Base-by-base conservation (phyloP, 176 grass and related monocot genomes). In the Microstegium vimineum region DNA sequence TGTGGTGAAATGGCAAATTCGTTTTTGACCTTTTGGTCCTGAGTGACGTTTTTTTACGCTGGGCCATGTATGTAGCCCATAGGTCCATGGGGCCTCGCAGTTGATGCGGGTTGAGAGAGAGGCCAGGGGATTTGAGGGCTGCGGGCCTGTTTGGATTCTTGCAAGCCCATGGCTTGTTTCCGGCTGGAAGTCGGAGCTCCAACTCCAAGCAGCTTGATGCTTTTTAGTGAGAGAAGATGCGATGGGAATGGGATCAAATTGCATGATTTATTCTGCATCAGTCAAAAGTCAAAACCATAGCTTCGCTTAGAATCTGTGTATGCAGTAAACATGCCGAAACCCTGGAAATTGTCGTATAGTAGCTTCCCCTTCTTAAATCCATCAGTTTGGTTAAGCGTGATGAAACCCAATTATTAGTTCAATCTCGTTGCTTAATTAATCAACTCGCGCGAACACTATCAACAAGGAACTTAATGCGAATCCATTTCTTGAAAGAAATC, bases 261-360 rank as follows among this genome's bases (percentile, higher is more conserved):
- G 20, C 66, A 8, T 69, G 66, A 13, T 69, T n/a, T 66, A 38
- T 13, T 25, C 35, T n/a, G 33, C 18, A 37, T 10, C 20, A 68
- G 18, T 10, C 9, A 10, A 13, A 20, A 22, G 18, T n/a, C 20
- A 23, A 57, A 23, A 23, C 52, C 8, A 23, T 57, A 57, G 52
- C 52, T 23, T 71, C 43, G 40, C 23, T 18, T 28, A 71, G 25
- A 71, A 46, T 15, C 25, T 17, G 23, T 71, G 23, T 30, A 71
- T 28, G 40, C 68, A 71, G 40, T 71, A 71, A 71, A 71, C 68
- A 45, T 28, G 69, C 69, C 69, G 69, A 71, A 71, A 71, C 69
- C 40, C 23, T 71, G 40, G 25, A 17, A 68, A 68, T 38, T 38
- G 34, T 68, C 34, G 9, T 37, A 2, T 36, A 64, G 62, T 37